Percentiles rank a stretch among this genome's conserved stretches.
Evolutionary conservation across 2,329 filamentous ascomycete genomes (phyloP).

Genomic region (Chaetomium strumarium): DNA sequence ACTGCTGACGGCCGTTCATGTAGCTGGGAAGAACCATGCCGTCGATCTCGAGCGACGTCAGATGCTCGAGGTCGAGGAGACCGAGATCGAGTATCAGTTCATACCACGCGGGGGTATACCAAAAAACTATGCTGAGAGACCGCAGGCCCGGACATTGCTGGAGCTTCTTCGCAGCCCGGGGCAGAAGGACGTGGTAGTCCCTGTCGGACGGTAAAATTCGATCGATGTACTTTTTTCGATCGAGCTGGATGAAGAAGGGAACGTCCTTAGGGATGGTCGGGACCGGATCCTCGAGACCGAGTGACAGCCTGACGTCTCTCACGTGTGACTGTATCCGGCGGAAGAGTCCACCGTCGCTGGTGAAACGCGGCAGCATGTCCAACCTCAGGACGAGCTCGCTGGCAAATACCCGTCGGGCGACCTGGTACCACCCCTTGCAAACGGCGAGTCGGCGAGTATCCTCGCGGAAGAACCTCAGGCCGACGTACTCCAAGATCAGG

Average conservation of each 20-base stretch:
- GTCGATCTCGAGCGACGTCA: constrained; percentile 10
- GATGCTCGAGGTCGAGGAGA: no score
- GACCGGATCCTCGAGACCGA: neutral
- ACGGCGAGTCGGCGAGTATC: neutral
- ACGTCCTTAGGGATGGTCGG: no score
- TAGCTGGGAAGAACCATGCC: neutral
- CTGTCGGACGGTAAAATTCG: no score
- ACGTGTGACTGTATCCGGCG: neutral
- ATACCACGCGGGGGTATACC: no score
- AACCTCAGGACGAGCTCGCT: neutral
- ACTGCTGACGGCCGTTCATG: neutral
- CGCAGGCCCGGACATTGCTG: no score
- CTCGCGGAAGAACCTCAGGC: constrained; percentile 2
- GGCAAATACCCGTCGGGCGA: neutral
- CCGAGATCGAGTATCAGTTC: no score
- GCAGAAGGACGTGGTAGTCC: no score
- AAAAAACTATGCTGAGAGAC: no score
- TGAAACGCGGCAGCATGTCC: neutral
- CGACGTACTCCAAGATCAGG: neutral
- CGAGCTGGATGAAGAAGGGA: no score
- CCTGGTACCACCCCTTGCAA: constrained; percentile 2
- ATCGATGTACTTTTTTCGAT: no score
- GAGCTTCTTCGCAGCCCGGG: no score
- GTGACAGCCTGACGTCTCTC: neutral
- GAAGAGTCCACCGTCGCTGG: neutral